These are phyloP conservation scores for Jasminum sambac DNA, from an alignment of 257 asterid genomes.

Conservation along the genomic window DNA sequence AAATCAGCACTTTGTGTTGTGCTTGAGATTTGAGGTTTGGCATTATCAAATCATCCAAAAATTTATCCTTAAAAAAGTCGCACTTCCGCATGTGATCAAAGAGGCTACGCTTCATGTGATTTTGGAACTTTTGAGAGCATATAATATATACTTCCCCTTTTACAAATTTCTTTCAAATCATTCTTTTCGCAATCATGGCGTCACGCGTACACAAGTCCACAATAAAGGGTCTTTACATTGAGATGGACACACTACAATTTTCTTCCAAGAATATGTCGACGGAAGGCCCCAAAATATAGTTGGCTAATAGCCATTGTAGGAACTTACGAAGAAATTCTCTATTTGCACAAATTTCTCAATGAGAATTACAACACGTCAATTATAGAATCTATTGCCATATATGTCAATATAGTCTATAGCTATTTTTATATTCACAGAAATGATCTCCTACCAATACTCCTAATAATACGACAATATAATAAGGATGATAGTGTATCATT, in stretches of 20 bases:
- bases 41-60: slow-evolving; percentile 5
- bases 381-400: no score
- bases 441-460: no score
- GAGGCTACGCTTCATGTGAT: neutral
- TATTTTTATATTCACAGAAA: no score
- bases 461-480: no score
- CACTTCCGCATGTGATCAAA: neutral
- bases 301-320: neutral
- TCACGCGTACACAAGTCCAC: neutral
- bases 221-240: neutral
- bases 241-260: neutral
- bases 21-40: neutral
- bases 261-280: neutral
- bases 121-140: slow-evolving; percentile 14
- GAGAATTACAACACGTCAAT: no score
- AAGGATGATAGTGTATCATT: no score
- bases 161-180: slow-evolving; percentile 2
- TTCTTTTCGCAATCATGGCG: neutral
- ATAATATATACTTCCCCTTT: slow-evolving; percentile 8
- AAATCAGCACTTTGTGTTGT: no score
- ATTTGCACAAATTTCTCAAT: no score
- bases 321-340: no score
- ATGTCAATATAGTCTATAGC: no score
- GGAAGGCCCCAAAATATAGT: slow-evolving; percentile 21
- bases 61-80: slow-evolving; percentile 3